These are phyloP conservation scores for Fomitiporia mediterranea DNA, from an alignment of 1,284 basidiomycete species.

Conservation along the genomic window DNA sequence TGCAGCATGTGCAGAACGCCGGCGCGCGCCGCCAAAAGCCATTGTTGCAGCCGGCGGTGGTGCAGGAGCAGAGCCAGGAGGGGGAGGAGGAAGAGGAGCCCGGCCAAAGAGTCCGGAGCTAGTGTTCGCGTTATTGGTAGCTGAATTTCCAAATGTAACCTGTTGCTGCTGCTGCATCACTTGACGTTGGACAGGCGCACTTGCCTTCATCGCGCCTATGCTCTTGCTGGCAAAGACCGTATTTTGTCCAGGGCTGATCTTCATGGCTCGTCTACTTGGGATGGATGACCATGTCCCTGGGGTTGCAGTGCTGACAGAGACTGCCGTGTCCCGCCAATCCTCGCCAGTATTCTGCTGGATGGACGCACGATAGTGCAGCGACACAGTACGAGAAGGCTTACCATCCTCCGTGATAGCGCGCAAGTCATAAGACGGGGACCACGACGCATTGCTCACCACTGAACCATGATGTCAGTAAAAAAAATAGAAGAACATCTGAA, in stretches of 20 bases:
- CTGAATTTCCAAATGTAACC: too few relatives aligned
- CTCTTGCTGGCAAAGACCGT: too few relatives aligned
- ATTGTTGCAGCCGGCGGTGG: too few relatives aligned
- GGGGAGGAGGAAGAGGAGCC: not conserved
- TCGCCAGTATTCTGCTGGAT: constrained; percentile 56
- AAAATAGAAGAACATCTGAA: not conserved
- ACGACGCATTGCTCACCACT: constrained; percentile 49
- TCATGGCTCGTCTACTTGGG: constrained; percentile 22
- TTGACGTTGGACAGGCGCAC: too few relatives aligned
- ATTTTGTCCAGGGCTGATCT: constrained; percentile 13
- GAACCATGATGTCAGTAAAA: not conserved
- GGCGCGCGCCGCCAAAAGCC: too few relatives aligned
- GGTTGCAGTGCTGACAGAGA: constrained; percentile 49
- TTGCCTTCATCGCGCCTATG: too few relatives aligned
- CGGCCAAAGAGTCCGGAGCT: not conserved
- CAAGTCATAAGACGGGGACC: constrained; percentile 54
- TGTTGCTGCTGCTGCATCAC: too few relatives aligned
- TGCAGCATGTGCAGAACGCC: too few relatives aligned
- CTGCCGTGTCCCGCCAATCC: constrained; percentile 46
- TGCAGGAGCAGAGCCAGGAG: too few relatives aligned
- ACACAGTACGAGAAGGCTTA: constrained; percentile 39
- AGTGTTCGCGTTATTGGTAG: too few relatives aligned
- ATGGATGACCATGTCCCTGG: constrained; percentile 22
- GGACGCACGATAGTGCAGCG: constrained; percentile 51
- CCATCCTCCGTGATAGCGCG: constrained; percentile 44